Conservation (phyloP, 805 yeast genomes). For the Schizosaccharomyces osmophilus region DNA sequence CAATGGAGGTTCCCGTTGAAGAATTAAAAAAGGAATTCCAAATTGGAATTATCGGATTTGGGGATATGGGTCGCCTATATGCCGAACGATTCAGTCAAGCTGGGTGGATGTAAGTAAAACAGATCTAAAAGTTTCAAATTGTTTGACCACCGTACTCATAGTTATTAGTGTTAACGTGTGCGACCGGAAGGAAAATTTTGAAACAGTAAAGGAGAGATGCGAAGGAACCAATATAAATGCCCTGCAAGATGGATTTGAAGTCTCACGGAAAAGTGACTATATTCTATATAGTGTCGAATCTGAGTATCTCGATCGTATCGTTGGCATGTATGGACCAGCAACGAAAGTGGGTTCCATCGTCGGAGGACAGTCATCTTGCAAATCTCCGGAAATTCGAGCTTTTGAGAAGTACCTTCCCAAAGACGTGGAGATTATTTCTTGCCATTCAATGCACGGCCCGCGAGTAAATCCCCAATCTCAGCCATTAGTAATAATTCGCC, state of each 20-base stretch:
- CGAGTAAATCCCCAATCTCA: constrained; percentile 71
- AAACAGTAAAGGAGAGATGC: constrained; percentile 18
- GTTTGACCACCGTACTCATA: not conserved
- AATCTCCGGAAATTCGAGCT: constrained; percentile 68
- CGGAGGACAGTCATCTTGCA: constrained; percentile 97
- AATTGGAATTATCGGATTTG: constrained; percentile 83
- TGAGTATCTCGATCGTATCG: constrained; percentile 51
- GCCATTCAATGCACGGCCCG: constrained; percentile 92
- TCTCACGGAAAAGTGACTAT: constrained; percentile 59
- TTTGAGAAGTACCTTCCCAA: constrained; percentile 51
- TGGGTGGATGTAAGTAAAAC: constrained; percentile 37
- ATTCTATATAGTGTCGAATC: constrained; percentile 86
- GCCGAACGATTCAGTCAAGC: constrained; percentile 54
- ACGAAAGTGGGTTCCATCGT: constrained; percentile 73
- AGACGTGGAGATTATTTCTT: constrained; percentile 61
- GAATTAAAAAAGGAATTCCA: constrained; percentile 21
- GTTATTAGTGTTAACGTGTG: constrained; percentile 44
- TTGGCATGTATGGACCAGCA: constrained; percentile 56
- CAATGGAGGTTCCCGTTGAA: constrained; percentile 10
- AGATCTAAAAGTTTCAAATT: too few species aligned
- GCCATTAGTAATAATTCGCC: constrained; percentile 68
- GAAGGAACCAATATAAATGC: constrained; percentile 20
- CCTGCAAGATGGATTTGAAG: constrained; percentile 57
- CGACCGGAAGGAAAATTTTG: constrained; percentile 47
- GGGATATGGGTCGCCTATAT: constrained; percentile 87